Conservation (phyloP, 1,284 basidiomycete species). For the Mycena citricolor region DNA sequence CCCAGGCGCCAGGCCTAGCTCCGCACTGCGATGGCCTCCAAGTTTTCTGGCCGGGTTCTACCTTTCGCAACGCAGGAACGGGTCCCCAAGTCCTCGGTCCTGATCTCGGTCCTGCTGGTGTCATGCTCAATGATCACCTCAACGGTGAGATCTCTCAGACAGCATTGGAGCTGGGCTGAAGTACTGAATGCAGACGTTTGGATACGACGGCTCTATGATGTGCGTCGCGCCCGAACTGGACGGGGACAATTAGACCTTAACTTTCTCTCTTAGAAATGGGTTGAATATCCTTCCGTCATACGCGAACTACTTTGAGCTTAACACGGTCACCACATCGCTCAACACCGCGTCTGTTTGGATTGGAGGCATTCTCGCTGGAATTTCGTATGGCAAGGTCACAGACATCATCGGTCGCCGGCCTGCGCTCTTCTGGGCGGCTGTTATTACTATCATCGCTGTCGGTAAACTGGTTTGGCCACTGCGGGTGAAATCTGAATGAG, state of each 20-base stretch:
- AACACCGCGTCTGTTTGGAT: constrained; percentile 28
- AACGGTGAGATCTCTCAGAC: constrained; percentile 11
- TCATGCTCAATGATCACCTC: constrained; percentile 24
- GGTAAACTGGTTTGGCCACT: background rate
- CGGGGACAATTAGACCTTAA: too few relatives aligned
- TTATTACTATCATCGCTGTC: constrained; percentile 21
- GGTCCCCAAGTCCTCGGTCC: constrained; percentile 22
- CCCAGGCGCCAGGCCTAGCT: too few relatives aligned
- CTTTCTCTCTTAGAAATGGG: constrained; percentile 16
- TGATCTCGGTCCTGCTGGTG: constrained; percentile 25
- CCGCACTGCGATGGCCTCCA: too few relatives aligned
- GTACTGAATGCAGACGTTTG: constrained; percentile 27
- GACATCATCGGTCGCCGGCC: constrained; percentile 21
- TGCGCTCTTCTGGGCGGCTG: constrained; percentile 20
- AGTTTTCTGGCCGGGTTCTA: constrained; percentile 20
- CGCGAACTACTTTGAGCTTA: constrained; percentile 23
- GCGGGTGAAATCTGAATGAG: background rate
- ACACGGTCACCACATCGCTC: constrained; percentile 17
- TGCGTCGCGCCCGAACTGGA: background rate
- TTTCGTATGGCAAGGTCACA: constrained; percentile 26
- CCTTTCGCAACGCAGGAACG: constrained; percentile 16
- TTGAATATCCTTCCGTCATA: constrained; percentile 27
- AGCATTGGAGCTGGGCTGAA: too few relatives aligned
- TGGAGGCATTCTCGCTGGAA: constrained; percentile 26
- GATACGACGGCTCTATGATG: constrained; percentile 28